These are phyloP conservation scores for Podaxis sp. DNA, from an alignment of 768 basidiomycete species.

Conservation along the genomic window DNA sequence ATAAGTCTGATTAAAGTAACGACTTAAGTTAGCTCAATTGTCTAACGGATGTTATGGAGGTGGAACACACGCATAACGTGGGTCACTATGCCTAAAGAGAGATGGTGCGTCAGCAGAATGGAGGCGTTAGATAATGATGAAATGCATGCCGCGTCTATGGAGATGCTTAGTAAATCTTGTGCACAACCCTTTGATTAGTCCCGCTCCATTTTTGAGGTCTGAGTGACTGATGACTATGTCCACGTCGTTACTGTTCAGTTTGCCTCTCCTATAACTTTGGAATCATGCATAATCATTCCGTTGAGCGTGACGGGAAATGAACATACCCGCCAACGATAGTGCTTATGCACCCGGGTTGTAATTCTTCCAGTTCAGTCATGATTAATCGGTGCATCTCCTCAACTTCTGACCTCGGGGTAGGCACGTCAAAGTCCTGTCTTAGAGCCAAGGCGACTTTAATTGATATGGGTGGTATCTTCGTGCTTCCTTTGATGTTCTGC, in stretches of 20 bases:
- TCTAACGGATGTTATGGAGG: background rate
- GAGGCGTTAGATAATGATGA: background rate
- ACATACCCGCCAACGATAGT: constrained; percentile 83
- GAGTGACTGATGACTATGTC: constrained; percentile 87
- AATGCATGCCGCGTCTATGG: constrained; percentile 49
- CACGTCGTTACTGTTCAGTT: constrained; percentile 77
- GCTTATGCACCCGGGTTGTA: constrained; percentile 67
- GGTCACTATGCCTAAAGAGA: constrained; percentile 60
- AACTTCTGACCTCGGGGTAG: constrained; percentile 72
- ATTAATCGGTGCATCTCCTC: constrained; percentile 72
- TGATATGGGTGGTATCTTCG: constrained; percentile 29
- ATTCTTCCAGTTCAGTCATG: constrained; percentile 57
- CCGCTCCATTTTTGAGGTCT: constrained; percentile 38
- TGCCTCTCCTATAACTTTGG: constrained; percentile 80
- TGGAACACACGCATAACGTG: constrained; percentile 77
- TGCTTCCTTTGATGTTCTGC: constrained; percentile 14
- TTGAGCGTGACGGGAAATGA: background rate
- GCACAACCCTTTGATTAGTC: constrained; percentile 60
- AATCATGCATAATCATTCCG: background rate
- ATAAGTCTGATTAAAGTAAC: constrained; percentile 44
- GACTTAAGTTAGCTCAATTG: background rate
- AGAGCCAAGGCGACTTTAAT: constrained; percentile 61
- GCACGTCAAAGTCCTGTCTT: constrained; percentile 49
- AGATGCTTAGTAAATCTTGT: constrained; percentile 57
- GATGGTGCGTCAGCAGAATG: background rate